Base-by-base conservation (phyloP, 768 basidiomycete genomes). In the Boletus rex-veris region DNA sequence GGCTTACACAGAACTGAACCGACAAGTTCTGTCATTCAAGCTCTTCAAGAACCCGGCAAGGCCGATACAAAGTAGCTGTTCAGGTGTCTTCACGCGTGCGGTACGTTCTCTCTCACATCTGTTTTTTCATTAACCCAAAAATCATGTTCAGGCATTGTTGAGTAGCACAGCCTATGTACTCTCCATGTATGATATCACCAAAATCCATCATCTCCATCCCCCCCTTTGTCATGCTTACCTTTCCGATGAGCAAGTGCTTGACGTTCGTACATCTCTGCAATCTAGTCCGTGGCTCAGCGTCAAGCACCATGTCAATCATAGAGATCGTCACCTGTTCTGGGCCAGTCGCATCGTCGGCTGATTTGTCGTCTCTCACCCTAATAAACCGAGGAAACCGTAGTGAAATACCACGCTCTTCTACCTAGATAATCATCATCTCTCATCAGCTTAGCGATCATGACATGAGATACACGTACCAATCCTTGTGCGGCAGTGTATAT, bases 361-460 rank as follows among this genome's bases (percentile, higher is more conserved):
- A 77, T 72, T 99, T 99, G 71, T 99, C 97, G 57, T 98, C 97
- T 58, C 97, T 82, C 47, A 94, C 74, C 42, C 88, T 84, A 59
- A 99, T 82, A 71, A 98, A 98, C 28, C 97, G 83, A 38, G 97
- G 97, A 74, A 99, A 99, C 12, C 97, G 88, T 42, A 99, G 74
- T 15, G 97, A 98, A 62, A 99, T 91, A 0, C 97, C 97, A 61
- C 95, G 77, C 47, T 90, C 85, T 50, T 95, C 94, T 18, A 84
- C 82, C 90, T 92, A 48, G 16, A 52, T 38, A 24, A 33, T 36
- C 31, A 7, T 50, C 21, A n/a, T n/a, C 14, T 24, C 31, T 46
- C 48, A 31, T 54, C 24, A 46, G 41, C 31, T n/a, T 45, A 55
- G n/a, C 35, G 26, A 24, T 15, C 48, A 35, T 36, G 33, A 45